Conservation (phyloP, 202 grass and related monocot genomes). For the Schoenoplectus tabernaemontani region DNA sequence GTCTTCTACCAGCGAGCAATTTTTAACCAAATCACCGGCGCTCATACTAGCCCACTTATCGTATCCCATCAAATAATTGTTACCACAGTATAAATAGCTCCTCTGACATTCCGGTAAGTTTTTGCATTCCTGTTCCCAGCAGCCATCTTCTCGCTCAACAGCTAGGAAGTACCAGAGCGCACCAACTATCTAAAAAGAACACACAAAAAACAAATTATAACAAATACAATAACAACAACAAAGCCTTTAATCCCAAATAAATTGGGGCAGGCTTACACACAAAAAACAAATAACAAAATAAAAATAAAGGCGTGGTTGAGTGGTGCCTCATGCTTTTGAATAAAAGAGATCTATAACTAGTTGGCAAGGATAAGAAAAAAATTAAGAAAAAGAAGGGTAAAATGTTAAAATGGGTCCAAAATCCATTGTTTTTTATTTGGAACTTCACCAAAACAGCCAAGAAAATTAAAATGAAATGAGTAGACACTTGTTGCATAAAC, state of each 20-base stretch:
- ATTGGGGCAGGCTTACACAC: no score
- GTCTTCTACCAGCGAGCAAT: slow-evolving; percentile 32
- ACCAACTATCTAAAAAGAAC: slow-evolving; percentile 57
- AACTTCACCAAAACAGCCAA: background rate
- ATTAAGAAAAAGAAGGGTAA: background rate
- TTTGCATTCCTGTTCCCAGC: slow-evolving; percentile 48
- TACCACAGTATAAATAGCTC: slow-evolving; percentile 76
- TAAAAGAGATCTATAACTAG: background rate
- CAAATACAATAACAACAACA: no score
- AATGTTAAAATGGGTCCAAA: background rate
- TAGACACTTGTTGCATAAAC: background rate
- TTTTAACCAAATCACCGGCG: slow-evolving; percentile 31
- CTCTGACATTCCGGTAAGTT: slow-evolving; percentile 34
- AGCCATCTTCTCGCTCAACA: slow-evolving; percentile 69
- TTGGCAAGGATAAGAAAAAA: background rate
- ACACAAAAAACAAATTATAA: no score
- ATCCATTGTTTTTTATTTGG: background rate
- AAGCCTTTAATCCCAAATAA: no score
- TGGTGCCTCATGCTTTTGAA: background rate
- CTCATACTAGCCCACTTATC: slow-evolving; percentile 48
- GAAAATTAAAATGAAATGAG: background rate
- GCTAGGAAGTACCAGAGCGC: slow-evolving; percentile 86
- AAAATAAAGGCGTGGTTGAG: background rate
- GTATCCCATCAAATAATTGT: slow-evolving; percentile 22
- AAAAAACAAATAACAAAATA: background rate